Evolutionary conservation across 73 alveolate genomes (phyloP).

Genomic region (Paramecium caudatum): DNA sequence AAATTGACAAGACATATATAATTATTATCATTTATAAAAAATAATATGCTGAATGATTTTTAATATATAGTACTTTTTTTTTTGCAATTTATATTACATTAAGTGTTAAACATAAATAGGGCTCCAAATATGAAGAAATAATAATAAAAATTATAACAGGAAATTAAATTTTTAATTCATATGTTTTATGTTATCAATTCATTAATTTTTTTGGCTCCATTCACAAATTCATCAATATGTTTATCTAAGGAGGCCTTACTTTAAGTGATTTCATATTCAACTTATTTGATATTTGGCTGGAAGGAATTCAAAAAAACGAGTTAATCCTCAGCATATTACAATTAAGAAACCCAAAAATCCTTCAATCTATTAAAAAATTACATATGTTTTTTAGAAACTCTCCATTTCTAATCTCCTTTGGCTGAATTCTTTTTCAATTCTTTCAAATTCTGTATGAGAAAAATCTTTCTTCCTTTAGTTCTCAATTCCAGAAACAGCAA

Average conservation of each 20-base stretch:
- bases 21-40: too few species aligned
- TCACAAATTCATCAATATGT: background rate
- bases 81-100: too few species aligned
- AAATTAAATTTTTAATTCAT: background rate
- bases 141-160: background rate
- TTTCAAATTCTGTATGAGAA: background rate
- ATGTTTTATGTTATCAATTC: background rate
- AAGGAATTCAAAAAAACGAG: background rate
- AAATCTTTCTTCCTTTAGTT: conserved; percentile 15
- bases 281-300: background rate
- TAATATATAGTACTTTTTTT: too few species aligned
- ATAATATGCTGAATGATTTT: too few species aligned
- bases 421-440: conserved; percentile 36
- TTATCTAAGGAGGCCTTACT: background rate
- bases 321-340: background rate
- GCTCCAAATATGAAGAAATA: too few species aligned
- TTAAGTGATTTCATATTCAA: background rate
- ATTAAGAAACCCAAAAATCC: background rate
- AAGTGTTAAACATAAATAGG: too few species aligned
- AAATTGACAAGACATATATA: too few species aligned
- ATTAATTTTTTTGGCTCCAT: background rate
- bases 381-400: conserved; percentile 38
- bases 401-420: background rate
- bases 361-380: background rate
- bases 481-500: conserved; percentile 49